Evolutionary conservation across 2,329 filamentous ascomycete species (phyloP).

Genomic region (Botryotinia convoluta): DNA sequence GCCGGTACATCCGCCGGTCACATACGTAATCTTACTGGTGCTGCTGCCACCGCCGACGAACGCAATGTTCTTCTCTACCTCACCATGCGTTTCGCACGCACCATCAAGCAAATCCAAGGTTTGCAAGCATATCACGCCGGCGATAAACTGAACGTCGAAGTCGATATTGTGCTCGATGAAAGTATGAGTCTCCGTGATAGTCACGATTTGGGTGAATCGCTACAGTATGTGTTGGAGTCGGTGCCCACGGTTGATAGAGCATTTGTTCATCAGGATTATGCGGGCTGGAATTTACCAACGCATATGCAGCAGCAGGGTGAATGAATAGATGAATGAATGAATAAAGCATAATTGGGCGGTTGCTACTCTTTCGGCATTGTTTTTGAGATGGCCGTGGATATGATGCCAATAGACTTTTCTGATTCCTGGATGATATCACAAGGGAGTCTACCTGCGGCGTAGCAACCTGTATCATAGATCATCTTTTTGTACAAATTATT

Average conservation of each 20-base stretch:
- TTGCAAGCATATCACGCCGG: constrained; percentile 59
- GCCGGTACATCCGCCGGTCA: constrained; percentile 59
- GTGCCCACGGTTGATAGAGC: constrained; percentile 43
- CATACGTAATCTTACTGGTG: constrained; percentile 57
- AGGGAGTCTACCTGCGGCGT: background rate
- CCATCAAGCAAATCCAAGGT: constrained; percentile 53
- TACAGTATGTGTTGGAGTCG: constrained; percentile 61
- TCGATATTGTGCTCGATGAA: constrained; percentile 57
- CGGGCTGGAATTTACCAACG: constrained; percentile 38
- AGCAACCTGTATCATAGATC: background rate
- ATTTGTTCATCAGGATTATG: constrained; percentile 44
- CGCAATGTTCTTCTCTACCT: constrained; percentile 58
- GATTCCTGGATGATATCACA: background rate
- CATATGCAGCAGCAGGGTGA: constrained; percentile 39
- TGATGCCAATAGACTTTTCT: background rate
- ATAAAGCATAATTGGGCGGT: background rate
- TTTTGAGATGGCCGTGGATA: background rate
- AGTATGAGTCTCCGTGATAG: constrained; percentile 50
- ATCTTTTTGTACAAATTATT: background rate
- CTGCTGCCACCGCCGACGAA: constrained; percentile 51
- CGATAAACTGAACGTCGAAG: constrained; percentile 61
- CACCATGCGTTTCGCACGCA: constrained; percentile 54
- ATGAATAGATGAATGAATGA: background rate
- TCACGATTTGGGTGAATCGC: constrained; percentile 60
- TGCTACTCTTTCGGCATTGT: background rate